Conservation (phyloP, 2,329 filamentous ascomycete species). For the Coleophoma crateriformis region DNA sequence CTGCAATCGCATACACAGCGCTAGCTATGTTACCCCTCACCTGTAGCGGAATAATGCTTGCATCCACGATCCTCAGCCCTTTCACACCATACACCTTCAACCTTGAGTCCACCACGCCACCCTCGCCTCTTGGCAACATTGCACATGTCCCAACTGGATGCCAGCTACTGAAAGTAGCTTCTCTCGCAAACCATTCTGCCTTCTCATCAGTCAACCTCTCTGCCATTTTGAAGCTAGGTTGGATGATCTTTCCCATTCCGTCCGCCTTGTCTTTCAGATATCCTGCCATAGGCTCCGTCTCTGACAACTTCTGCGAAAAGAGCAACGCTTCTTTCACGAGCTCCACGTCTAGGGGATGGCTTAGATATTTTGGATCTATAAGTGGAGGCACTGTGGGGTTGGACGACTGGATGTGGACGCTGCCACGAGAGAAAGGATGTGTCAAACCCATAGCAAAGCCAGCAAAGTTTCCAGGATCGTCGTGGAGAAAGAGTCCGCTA, state of each 20-base stretch:
- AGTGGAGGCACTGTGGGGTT: conserved; percentile 32
- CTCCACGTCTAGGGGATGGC: too few relatives aligned
- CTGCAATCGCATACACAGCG: conserved; percentile 76
- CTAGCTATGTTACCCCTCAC: conserved; percentile 81
- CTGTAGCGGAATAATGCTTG: conserved; percentile 81
- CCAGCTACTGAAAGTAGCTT: conserved; percentile 4
- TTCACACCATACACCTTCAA: conserved; percentile 8
- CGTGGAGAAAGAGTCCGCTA: conserved; percentile 10
- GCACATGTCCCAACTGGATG: conserved; percentile 10
- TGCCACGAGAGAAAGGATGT: conserved; percentile 51
- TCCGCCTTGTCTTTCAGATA: too few relatives aligned
- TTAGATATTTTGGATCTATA: conserved; percentile 45
- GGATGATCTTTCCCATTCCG: too few relatives aligned
- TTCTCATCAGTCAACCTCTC: conserved; percentile 3
- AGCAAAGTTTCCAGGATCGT: conserved; percentile 5
- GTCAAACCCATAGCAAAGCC: conserved; percentile 44
- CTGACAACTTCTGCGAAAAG: too few relatives aligned
- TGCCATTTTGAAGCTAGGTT: too few relatives aligned
- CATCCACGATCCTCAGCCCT: conserved; percentile 8
- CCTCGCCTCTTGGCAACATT: conserved; percentile 7
- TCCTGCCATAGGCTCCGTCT: too few relatives aligned
- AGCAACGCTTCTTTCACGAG: too few relatives aligned
- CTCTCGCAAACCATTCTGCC: conserved; percentile 4
- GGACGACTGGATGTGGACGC: conserved; percentile 45
- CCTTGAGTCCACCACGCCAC: conserved; percentile 7